Evolutionary conservation across 2,329 filamentous ascomycete genomes (phyloP), one percentile per base, ranked within the genome.

Genomic region (Pezicula neosporulosa): DNA sequence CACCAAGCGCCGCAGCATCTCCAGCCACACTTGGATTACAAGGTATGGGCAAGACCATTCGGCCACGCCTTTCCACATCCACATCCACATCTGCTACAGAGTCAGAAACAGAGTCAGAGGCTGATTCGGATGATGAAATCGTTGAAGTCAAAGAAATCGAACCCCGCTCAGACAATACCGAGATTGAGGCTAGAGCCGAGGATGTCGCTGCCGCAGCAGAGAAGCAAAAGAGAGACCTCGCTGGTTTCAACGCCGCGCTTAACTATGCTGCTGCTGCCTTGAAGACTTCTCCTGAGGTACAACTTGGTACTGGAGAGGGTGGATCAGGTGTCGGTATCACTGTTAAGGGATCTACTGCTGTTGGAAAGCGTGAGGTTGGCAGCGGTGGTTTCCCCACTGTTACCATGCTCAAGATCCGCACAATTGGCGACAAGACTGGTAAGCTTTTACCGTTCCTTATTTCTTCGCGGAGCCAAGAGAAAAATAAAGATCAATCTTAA

Each of bases 181-280:
- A 42, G 27, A 45, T 47, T 39, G 49, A 46, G 21, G 38, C 16
- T 10, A 13, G 12, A 36, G 41, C 44, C 47, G 56, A 54, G 35
- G 54, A 59, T 21, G 48, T 61, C 39, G 60, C 61, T 47, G 56
- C 68, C 39, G 60, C 61, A 46, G 56, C 68, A 50, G 63, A 59
- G n/a, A 77, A 77, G 68, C 70, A 59, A 16, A 77, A 77, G 68
- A 70, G 75, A 44, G 74, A 78, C 54, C 65, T 77, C 36, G 60
- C 68, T 53, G 72, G 75, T 47, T 78, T 78, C 64, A 69, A 74
- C 55, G 70, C 72, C 13, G 75, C 76, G 1, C 70, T 78, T 15
- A 66, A 58, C 45, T 78, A 68, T 55, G 75, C 76, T 49, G 70
- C 74, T 57, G 71, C 69, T 41, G 75, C 74, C 18, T 65, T 75